Evolutionary conservation across 495 filamentous ascomycete species (phyloP).

Genomic region (Polyplosphaeria fusca): DNA sequence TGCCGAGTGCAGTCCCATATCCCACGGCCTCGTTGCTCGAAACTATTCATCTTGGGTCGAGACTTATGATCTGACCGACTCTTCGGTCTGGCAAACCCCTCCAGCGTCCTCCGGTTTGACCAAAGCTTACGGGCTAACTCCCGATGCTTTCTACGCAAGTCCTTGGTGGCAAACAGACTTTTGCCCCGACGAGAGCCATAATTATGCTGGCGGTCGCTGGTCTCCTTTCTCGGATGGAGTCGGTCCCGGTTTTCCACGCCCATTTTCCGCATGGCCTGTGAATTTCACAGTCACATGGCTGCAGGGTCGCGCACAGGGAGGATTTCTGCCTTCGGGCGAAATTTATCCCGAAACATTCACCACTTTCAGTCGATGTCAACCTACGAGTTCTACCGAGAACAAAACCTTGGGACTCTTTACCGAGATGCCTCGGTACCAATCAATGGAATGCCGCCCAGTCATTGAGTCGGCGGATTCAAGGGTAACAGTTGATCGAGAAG

Average conservation of each 20-base stretch:
- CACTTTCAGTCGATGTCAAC: neutral
- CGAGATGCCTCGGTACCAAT: neutral
- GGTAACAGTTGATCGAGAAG: neutral
- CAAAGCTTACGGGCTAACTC: no score
- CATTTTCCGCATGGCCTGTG: neutral
- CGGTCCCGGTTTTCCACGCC: neutral
- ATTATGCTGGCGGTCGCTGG: no score
- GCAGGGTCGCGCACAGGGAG: neutral
- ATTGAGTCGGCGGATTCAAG: constrained; percentile 2
- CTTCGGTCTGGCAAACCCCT: neutral
- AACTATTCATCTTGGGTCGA: constrained; percentile 6
- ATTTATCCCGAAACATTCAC: neutral
- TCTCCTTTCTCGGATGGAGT: neutral
- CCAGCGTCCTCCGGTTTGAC: no score
- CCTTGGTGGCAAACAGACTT: no score
- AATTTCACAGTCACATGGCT: constrained; percentile 4
- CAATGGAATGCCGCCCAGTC: neutral
- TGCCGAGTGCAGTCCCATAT: neutral
- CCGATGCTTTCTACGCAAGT: no score
- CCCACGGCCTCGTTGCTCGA: neutral
- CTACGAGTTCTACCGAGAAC: neutral
- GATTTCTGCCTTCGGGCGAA: neutral
- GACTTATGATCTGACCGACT: neutral
- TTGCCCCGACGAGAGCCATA: no score
- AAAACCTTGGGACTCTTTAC: neutral